Conservation (phyloP, 192 early-diverging fungal genomes). For the Linnemannia schmuckeri region DNA sequence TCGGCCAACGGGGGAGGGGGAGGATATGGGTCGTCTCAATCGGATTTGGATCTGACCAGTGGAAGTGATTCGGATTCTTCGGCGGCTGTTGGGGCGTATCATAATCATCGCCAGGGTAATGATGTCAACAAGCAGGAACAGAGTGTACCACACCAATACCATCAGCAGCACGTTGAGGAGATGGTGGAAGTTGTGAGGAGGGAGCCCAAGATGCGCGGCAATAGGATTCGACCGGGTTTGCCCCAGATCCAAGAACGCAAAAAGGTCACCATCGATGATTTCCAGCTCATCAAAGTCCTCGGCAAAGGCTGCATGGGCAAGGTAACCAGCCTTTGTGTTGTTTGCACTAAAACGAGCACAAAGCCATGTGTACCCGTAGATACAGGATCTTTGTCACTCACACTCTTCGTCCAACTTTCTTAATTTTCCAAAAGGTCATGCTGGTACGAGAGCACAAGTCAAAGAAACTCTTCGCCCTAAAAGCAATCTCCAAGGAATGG, state of each 20-base stretch:
- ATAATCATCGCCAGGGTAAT: background rate
- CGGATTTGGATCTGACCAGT: slow-evolving; percentile 5
- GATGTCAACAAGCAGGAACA: background rate
- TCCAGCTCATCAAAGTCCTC: slow-evolving; percentile 67
- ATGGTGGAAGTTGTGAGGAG: background rate
- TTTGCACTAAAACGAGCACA: no score
- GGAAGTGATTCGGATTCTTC: background rate
- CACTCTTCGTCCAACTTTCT: slow-evolving; percentile 9
- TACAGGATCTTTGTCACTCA: background rate
- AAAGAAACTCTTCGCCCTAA: slow-evolving; percentile 66
- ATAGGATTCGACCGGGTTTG: slow-evolving; percentile 15
- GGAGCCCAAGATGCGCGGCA: slow-evolving; percentile 27
- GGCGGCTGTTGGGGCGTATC: background rate
- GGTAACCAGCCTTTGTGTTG: slow-evolving; percentile 42
- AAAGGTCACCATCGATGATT: slow-evolving; percentile 60
- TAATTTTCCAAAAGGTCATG: slow-evolving; percentile 57
- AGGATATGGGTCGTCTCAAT: slow-evolving; percentile 3
- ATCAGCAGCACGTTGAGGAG: background rate
- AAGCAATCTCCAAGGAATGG: slow-evolving; percentile 69
- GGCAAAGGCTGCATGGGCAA: slow-evolving; percentile 75
- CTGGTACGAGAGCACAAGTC: slow-evolving; percentile 58
- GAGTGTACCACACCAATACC: background rate
- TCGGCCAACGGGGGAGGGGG: background rate
- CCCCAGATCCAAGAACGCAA: slow-evolving; percentile 39
- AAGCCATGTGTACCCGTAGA: no score